Evolutionary conservation across 2,329 filamentous ascomycete genomes (phyloP).

Genomic region (Colletotrichum sp.): DNA sequence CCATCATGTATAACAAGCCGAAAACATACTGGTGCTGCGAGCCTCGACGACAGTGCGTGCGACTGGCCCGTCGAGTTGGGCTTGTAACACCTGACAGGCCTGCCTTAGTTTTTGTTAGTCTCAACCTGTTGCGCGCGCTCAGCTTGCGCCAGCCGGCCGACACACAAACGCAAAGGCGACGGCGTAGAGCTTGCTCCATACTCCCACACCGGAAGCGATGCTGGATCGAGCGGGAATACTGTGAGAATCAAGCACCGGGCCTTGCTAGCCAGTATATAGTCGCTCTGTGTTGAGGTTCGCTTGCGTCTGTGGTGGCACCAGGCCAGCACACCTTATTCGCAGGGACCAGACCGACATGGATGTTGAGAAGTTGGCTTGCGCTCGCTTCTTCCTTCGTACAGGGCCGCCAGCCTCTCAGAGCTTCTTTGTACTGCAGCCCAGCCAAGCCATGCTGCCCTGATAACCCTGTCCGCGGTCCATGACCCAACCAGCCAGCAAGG

Average conservation of each 20-base stretch:
- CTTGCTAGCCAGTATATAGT: background rate
- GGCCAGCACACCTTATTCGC: background rate
- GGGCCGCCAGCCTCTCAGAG: background rate
- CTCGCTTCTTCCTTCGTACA: background rate
- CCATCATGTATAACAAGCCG: background rate
- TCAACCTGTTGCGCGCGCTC: background rate
- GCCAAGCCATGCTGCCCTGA: background rate
- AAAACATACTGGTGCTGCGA: conserved; percentile 7
- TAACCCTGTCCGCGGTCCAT: background rate
- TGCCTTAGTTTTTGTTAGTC: conserved; percentile 6
- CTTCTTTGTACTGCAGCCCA: background rate
- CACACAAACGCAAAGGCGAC: background rate
- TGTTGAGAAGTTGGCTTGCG: background rate
- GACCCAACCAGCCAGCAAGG: background rate
- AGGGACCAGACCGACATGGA: background rate
- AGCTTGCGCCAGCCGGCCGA: background rate
- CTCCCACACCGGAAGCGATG: background rate
- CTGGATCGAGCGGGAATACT: background rate
- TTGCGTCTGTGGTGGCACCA: conserved; percentile 12
- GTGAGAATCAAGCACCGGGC: background rate
- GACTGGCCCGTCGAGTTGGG: background rate
- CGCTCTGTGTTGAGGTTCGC: background rate
- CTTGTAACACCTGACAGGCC: conserved; percentile 12
- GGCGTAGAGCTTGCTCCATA: background rate
- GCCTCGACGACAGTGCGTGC: background rate